Percentiles rank a stretch among this genome's conserved stretches.
Conservation (phyloP, 805 yeast species). For the Scheffersomyces coipomensis region DNA sequence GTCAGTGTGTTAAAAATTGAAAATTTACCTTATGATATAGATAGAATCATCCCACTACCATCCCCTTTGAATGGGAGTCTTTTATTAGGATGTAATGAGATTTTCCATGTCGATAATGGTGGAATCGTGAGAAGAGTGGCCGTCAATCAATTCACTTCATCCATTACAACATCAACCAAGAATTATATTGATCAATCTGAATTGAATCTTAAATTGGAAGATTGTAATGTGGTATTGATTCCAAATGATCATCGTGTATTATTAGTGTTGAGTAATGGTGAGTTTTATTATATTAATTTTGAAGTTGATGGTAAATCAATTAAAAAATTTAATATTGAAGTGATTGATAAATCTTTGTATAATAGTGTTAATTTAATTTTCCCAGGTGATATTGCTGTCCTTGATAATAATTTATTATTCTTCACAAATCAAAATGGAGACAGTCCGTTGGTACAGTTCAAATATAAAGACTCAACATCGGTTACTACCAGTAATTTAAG, state of each 20-base stretch:
- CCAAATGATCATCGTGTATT: conserved; percentile 36
- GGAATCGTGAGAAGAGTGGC: conserved; percentile 66
- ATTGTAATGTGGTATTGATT: conserved; percentile 36
- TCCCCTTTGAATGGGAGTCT: conserved; percentile 70
- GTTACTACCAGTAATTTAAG: neutral
- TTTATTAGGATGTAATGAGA: conserved; percentile 69
- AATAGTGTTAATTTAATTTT: conserved; percentile 33
- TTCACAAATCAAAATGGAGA: conserved; percentile 63
- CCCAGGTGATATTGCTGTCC: conserved; percentile 41
- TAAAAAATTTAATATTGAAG: conserved; percentile 30
- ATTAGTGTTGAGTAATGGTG: conserved; percentile 30
- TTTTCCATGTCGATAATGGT: conserved; percentile 76
- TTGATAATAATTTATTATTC: conserved; percentile 49
- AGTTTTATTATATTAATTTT: conserved; percentile 32
- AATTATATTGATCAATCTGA: conserved; percentile 46
- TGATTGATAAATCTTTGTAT: conserved; percentile 21
- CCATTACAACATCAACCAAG: conserved; percentile 33
- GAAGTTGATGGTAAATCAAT: conserved; percentile 44
- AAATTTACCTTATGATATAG: conserved; percentile 73
- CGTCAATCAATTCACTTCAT: conserved; percentile 53
- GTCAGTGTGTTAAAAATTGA: conserved; percentile 67
- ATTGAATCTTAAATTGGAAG: conserved; percentile 56
- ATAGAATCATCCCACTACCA: conserved; percentile 59
- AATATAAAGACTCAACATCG: conserved; percentile 15
- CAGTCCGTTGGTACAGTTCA: conserved; percentile 48